Evolutionary conservation across 441 rosid genomes (phyloP).

Genomic region (Eruca vesicaria): DNA sequence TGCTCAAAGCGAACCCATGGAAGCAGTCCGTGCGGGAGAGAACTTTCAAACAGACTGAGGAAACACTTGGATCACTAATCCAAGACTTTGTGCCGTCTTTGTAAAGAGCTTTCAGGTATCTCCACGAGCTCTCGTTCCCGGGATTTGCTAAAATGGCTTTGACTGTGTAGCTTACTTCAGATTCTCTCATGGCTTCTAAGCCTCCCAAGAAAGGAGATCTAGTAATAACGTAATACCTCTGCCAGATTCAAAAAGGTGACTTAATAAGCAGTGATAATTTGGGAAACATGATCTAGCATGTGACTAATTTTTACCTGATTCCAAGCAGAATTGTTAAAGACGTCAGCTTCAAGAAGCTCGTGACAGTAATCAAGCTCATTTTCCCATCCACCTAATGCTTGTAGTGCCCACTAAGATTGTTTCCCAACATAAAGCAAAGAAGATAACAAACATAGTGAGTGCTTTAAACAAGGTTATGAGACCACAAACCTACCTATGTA

Average conservation of each 20-base stretch:
- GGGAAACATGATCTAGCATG: background rate
- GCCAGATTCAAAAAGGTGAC: slow-evolving; percentile 24
- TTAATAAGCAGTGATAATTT: background rate
- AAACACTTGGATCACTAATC: slow-evolving; percentile 58
- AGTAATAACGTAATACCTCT: slow-evolving; percentile 81
- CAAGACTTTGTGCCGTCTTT: slow-evolving; percentile 49
- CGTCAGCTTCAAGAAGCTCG: slow-evolving; percentile 77
- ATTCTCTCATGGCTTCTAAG: slow-evolving; percentile 60
- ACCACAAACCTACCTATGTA: slow-evolving; percentile 84
- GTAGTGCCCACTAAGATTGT: slow-evolving; percentile 72
- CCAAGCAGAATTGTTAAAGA: slow-evolving; percentile 95
- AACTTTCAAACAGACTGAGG: slow-evolving; percentile 64
- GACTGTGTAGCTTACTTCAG: slow-evolving; percentile 76
- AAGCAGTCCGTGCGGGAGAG: slow-evolving; percentile 44
- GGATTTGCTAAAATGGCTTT: slow-evolving; percentile 63
- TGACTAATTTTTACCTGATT: slow-evolving; percentile 62
- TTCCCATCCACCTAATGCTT: slow-evolving; percentile 90
- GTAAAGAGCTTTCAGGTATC: slow-evolving; percentile 88
- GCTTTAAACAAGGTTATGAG: slow-evolving; percentile 1
- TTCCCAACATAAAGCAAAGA: background rate
- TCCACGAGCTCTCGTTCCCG: slow-evolving; percentile 89
- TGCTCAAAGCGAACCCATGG: slow-evolving; percentile 67
- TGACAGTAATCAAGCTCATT: slow-evolving; percentile 77
- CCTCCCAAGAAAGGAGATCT: slow-evolving; percentile 75
- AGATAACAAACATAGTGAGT: background rate